phyloP scores from a whole-genome alignment of 192 early-diverging fungal genomes.

The Coemansia nantahalensis region DNA sequence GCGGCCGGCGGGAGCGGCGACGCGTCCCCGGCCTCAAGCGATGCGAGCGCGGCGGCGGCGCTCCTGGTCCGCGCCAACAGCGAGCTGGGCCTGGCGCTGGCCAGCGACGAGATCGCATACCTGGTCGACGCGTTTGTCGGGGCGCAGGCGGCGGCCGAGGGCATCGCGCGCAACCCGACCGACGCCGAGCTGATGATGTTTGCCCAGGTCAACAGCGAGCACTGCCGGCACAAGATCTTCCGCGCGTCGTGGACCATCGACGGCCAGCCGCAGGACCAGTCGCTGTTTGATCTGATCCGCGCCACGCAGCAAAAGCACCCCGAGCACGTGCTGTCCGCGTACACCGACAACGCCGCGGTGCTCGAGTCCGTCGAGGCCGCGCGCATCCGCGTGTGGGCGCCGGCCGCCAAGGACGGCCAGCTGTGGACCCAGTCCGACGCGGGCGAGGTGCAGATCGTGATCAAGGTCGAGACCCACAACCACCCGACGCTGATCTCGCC shows the following conservation, averaged over 20 bases:
- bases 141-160: conserved; percentile 33
- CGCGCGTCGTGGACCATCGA: conserved; percentile 98
- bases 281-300: conserved; percentile 95
- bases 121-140: conserved; percentile 79
- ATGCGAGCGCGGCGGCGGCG: conserved; percentile 24
- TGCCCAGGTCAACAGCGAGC: conserved; percentile 99
- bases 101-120: conserved; percentile 96
- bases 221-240: conserved; percentile 99
- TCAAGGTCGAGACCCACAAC: conserved; percentile 99
- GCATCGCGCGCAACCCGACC: conserved; percentile 82
- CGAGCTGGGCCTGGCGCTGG: conserved; percentile 90
- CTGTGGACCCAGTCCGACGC: conserved; percentile 34
- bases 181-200: conserved; percentile 99
- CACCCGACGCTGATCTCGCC: conserved; percentile 99
- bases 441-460: conserved; percentile 76
- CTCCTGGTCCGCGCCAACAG: conserved; percentile 79
- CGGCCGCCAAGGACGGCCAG: conserved; percentile 4
- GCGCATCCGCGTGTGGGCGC: conserved; percentile 43
- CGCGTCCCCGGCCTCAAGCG: too few relatives aligned
- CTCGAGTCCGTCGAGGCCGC: conserved; percentile 54
- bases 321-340: conserved; percentile 86
- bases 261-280: conserved; percentile 69
- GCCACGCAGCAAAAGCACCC: conserved; percentile 88
- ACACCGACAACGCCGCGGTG: conserved; percentile 98
- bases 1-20: too few relatives aligned